phyloP scores from a whole-genome alignment of 495 filamentous ascomycete species.

The Penicillium longicatenatum region DNA sequence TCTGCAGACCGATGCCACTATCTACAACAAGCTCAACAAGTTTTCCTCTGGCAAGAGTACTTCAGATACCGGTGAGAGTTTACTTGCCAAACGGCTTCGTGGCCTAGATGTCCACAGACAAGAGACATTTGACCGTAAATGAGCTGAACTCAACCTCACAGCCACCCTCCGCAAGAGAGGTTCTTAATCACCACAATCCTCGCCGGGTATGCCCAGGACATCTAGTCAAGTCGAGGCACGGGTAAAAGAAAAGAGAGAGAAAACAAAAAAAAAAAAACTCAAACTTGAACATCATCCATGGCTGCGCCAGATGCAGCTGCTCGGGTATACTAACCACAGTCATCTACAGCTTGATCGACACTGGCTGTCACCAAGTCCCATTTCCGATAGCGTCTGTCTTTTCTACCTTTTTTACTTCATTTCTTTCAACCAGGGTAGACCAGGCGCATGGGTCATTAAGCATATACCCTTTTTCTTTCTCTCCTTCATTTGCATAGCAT shows the following conservation, averaged over 20 bases:
- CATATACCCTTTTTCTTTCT: conserved; percentile 17
- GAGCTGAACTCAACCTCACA: conserved; percentile 1
- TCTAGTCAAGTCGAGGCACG: not conserved
- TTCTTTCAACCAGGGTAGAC: conserved; percentile 6
- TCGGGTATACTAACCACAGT: not conserved
- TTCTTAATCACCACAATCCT: not conserved
- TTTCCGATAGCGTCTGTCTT: not conserved
- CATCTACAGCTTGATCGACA: not conserved
- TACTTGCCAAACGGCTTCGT: conserved; percentile 56
- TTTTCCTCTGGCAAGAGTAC: conserved; percentile 39
- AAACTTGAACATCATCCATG: not conserved
- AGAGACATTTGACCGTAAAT: conserved; percentile 19
- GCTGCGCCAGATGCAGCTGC: not conserved
- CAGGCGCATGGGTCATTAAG: conserved; percentile 13
- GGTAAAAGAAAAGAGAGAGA: not conserved
- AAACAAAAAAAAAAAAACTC: not conserved
- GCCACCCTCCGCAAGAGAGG: not conserved
- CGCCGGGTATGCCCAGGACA: not conserved
- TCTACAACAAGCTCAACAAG: conserved; percentile 68
- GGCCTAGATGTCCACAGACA: conserved; percentile 48
- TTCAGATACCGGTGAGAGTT: conserved; percentile 52
- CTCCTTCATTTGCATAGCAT: not conserved
- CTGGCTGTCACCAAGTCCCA: not conserved
- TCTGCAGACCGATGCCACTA: conserved; percentile 22
- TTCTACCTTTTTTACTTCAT: not conserved